Percentiles rank a stretch among this genome's conserved stretches.
These are phyloP conservation scores for Basipetospora chlamydospora DNA, from an alignment of 2,329 filamentous ascomycete species.

Conservation along the genomic window DNA sequence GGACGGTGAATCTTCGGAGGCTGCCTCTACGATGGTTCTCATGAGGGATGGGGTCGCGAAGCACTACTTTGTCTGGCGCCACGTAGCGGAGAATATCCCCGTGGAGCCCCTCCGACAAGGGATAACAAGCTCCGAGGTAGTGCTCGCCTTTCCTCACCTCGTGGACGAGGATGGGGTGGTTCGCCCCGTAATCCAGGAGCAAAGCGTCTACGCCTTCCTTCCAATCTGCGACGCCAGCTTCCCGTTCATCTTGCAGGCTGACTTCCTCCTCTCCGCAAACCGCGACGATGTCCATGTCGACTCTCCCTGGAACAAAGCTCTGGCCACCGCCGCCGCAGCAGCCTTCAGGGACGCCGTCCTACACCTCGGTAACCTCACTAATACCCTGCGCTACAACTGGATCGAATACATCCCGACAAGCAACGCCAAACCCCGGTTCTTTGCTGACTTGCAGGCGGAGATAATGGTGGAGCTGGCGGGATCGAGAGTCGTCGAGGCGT, in stretches of 20 bases:
- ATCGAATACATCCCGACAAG: conserved; percentile 1
- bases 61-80: conserved; percentile 7
- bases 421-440: conserved; percentile 1
- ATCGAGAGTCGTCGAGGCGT: background rate
- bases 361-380: conserved; percentile 4
- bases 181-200: conserved; percentile 2
- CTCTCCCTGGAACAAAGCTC: conserved; percentile 11
- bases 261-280: conserved; percentile 13
- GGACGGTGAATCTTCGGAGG: background rate
- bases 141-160: conserved; percentile 11
- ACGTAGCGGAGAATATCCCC: conserved; percentile 7
- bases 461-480: background rate
- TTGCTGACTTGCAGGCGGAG: background rate
- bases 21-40: conserved; percentile 3
- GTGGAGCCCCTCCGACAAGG: conserved; percentile 6
- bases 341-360: conserved; percentile 4
- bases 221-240: conserved; percentile 14
- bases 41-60: conserved; percentile 5
- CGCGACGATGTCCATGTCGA: conserved; percentile 12
- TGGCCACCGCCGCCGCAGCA: background rate
- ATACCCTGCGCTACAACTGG: conserved; percentile 9
- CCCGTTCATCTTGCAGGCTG: conserved; percentile 13
- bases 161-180: background rate
- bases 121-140: conserved; percentile 8
- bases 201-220: conserved; percentile 13